Base-by-base conservation (phyloP, 164 flowering plant species). In the Magnolia officinalis region DNA sequence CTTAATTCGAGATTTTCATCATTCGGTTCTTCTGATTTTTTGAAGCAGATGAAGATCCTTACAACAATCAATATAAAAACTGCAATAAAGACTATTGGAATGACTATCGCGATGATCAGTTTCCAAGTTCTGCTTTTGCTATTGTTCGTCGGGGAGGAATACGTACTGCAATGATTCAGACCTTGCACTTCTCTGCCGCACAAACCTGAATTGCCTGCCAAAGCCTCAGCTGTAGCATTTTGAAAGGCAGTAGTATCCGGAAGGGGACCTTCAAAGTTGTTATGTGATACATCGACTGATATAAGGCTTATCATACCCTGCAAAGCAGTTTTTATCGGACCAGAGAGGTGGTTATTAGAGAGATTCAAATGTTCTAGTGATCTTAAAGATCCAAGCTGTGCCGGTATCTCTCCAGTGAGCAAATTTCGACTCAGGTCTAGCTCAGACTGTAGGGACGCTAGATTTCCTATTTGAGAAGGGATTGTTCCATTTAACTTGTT, bases 341-440 rank as follows among this genome's bases (percentile, higher is more conserved):
- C 85, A 4, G 81, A 63, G 18, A 83, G 76, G 52, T 20, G 50
- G 67, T 81, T 83, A 59, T 77, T 37, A 18, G 83, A 81, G 23
- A 83, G 75, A 51, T 78, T 77, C 50, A 81, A 45, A 45, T 8
- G 68, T 63, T 81, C 82, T 49, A 83, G 21, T 9, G 8, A 24
- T 52, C 3, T 78, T 23, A 83, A 70, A 1, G 74, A 76, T n/a
- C 80, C 83, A 4, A 83, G 71, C 26, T 76, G 74, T 8, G 71
- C 21, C 8, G 82, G 67, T 70, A 83, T 76, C 66, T 52, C 70
- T 55, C 85, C 85, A 45, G 29, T 75, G 71, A 83, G 81, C 20
- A 59, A 49, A 67, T 83, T 82, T 16, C 70, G 72, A 63, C 82
- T 82, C 49, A 82, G 75, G 70, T 82, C 81, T n/a, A 83, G 69